Percentiles rank a stretch among this genome's conserved stretches.
Conservation (phyloP, 345 rosid genomes). For the Eutrema yunnanense region DNA sequence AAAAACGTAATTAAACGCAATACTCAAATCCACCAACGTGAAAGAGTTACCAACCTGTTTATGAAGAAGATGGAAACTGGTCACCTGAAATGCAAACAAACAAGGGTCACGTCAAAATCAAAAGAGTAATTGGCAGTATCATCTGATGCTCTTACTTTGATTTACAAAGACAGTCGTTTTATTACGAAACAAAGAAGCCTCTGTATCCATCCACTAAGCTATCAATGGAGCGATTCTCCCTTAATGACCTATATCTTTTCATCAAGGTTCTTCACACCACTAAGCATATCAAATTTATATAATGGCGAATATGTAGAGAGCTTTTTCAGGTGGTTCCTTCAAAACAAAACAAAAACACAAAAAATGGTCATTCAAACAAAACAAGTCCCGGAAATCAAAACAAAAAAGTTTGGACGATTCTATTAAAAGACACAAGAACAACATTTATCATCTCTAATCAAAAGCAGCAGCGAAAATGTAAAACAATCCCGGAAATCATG, state of each 20-base stretch:
- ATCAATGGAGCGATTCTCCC: neutral
- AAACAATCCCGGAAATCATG: neutral
- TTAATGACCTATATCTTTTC: neutral
- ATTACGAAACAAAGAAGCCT: neutral
- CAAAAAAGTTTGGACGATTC: neutral
- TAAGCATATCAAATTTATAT: neutral
- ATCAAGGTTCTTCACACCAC: constrained; percentile 9
- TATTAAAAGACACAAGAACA: neutral
- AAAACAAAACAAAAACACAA: too few relatives aligned
- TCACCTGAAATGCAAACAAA: neutral
- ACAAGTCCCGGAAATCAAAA: neutral
- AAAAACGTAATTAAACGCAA: neutral
- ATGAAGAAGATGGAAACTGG: neutral
- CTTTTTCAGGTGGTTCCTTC: neutral
- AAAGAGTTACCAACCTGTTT: constrained; percentile 16
- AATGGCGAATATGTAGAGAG: neutral
- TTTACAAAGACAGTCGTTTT: neutral
- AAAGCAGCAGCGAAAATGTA: too few relatives aligned
- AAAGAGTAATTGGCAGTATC: neutral
- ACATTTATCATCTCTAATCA: too few relatives aligned
- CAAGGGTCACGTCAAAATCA: neutral
- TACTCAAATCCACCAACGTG: neutral
- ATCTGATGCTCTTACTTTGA: neutral
- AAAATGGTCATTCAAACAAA: neutral
- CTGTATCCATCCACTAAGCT: neutral